phyloP scores from a whole-genome alignment of 306 rosid species.

The Acacia confusa region DNA sequence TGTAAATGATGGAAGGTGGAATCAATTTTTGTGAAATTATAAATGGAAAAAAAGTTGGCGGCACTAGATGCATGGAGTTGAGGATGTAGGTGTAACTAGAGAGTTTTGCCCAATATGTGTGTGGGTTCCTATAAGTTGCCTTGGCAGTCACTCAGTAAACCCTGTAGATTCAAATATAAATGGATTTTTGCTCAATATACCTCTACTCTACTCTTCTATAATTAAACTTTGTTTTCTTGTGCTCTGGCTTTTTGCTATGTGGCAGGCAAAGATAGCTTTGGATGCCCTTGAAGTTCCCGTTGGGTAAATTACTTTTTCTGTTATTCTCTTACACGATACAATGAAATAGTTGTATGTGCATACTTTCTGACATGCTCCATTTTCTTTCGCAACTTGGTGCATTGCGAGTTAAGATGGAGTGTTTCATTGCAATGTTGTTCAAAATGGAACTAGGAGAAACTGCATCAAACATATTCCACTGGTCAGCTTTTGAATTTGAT shows the following conservation, averaged over 20 bases:
- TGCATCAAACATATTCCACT: not conserved
- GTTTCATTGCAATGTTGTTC: not conserved
- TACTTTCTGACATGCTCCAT: not conserved
- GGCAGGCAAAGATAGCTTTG: slow-evolving; percentile 71
- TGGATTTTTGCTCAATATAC: not conserved
- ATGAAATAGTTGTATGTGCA: not conserved
- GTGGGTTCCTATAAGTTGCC: not conserved
- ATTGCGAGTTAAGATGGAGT: not conserved
- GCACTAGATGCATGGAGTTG: not conserved
- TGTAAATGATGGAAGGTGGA: not conserved
- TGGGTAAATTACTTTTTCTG: slow-evolving; percentile 52
- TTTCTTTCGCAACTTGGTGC: not conserved
- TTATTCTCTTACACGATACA: not conserved
- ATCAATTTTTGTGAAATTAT: not conserved
- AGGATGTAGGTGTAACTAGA: not conserved
- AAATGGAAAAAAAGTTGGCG: not conserved
- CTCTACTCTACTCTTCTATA: not conserved
- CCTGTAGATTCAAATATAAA: not conserved
- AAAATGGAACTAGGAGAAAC: not conserved
- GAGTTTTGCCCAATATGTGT: not conserved
- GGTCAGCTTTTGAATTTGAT: not conserved
- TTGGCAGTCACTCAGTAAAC: not conserved
- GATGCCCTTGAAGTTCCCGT: slow-evolving; percentile 86
- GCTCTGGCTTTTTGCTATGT: slow-evolving; percentile 19
- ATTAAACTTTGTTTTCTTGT: slow-evolving; percentile 7